Conservation (phyloP, 371 early-diverging fungal genomes). For the Mycotypha africana region DNA sequence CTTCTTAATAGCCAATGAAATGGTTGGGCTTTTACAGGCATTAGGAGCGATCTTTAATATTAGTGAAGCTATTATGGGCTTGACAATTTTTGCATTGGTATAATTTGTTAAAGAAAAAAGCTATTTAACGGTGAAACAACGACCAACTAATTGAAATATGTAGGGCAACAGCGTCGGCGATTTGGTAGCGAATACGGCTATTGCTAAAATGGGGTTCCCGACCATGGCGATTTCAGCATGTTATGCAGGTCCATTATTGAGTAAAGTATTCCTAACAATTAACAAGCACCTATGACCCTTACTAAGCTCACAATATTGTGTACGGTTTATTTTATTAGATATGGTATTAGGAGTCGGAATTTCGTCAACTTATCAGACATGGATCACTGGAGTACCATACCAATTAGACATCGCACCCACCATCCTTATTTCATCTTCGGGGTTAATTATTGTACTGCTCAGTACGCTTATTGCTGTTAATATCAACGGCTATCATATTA, state of each 20-base stretch:
- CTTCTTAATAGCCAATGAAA: constrained; percentile 71
- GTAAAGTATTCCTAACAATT: constrained; percentile 22
- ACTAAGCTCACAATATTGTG: neutral
- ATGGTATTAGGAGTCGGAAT: constrained; percentile 77
- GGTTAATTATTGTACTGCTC: constrained; percentile 46
- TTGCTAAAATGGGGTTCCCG: constrained; percentile 81
- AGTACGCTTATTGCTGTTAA: constrained; percentile 47
- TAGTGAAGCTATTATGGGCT: constrained; percentile 76
- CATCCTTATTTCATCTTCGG: constrained; percentile 47
- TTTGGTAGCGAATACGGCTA: constrained; percentile 78
- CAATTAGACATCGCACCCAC: constrained; percentile 48
- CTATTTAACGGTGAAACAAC: too few relatives aligned
- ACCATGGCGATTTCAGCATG: constrained; percentile 84
- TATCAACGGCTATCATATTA: constrained; percentile 45
- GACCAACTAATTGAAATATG: neutral
- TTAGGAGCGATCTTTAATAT: constrained; percentile 69
- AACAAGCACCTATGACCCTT: too few relatives aligned
- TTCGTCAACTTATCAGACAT: constrained; percentile 53
- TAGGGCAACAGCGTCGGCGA: constrained; percentile 83
- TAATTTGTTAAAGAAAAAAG: neutral
- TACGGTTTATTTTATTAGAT: constrained; percentile 27
- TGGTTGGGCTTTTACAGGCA: constrained; percentile 74
- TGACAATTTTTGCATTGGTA: constrained; percentile 81
- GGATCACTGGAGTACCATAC: constrained; percentile 36
- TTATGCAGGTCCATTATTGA: constrained; percentile 78